Evolutionary conservation across 495 filamentous ascomycete species (phyloP).

Genomic region (Hypoxylon fuscum): DNA sequence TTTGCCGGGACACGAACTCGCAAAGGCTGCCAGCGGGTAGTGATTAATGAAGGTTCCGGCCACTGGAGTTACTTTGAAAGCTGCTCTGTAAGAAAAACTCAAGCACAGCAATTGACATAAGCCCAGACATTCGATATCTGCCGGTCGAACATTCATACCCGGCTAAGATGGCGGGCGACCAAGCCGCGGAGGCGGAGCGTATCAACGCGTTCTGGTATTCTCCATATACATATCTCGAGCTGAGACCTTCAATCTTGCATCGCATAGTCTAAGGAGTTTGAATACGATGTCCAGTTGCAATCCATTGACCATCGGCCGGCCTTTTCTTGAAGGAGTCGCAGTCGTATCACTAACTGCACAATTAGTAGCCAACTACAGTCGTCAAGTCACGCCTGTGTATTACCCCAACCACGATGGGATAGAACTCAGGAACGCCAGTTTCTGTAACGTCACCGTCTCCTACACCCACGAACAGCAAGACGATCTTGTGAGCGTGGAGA

Average conservation of each 20-base stretch:
- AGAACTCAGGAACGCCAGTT: constrained; percentile 28
- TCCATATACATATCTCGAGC: neutral
- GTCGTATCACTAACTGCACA: constrained; percentile 9
- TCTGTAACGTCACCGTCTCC: constrained; percentile 59
- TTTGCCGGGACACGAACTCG: too few species aligned
- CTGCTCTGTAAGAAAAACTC: too few species aligned
- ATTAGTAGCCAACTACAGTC: constrained; percentile 27
- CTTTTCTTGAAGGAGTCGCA: constrained; percentile 5
- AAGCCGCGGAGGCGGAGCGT: neutral
- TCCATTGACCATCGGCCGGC: constrained; percentile 2
- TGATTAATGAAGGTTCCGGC: too few species aligned
- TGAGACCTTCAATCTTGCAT: neutral
- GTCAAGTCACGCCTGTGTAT: constrained; percentile 19
- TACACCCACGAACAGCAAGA: constrained; percentile 54
- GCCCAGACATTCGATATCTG: constrained; percentile 13
- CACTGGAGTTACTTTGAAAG: too few species aligned
- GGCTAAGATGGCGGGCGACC: constrained; percentile 18
- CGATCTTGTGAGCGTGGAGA: constrained; percentile 48
- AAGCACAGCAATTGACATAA: neutral
- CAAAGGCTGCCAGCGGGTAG: too few species aligned
- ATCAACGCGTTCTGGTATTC: constrained; percentile 1
- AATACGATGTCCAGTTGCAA: constrained; percentile 15
- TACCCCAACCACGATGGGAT: constrained; percentile 25
- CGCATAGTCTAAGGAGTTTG: neutral
- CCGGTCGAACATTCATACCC: constrained; percentile 8